Percentiles rank a stretch among this genome's conserved stretches.
phyloP scores from a whole-genome alignment of 495 filamentous ascomycete genomes.

The Penicillium soppii region DNA sequence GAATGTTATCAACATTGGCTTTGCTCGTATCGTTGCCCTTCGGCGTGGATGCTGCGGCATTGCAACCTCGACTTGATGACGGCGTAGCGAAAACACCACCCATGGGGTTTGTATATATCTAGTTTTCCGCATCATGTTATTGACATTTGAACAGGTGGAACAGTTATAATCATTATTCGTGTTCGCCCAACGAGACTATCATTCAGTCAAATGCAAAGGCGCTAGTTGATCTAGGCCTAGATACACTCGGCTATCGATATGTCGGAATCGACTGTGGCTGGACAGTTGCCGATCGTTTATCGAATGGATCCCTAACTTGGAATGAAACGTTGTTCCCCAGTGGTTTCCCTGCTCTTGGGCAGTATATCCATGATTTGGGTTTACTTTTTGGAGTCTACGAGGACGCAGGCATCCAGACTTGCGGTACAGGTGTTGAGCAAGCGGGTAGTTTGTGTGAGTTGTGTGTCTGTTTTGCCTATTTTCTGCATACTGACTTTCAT shows the following conservation, averaged over 20 bases:
- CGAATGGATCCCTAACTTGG: slow-evolving; percentile 52
- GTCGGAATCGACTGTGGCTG: slow-evolving; percentile 61
- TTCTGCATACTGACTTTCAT: slow-evolving; percentile 5
- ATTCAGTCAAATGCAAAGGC: slow-evolving; percentile 53
- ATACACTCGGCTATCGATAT: slow-evolving; percentile 49
- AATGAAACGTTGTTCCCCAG: slow-evolving; percentile 51
- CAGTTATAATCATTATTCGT: slow-evolving; percentile 55
- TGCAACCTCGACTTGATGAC: slow-evolving; percentile 22
- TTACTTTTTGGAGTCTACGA: slow-evolving; percentile 58
- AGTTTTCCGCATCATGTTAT: not conserved
- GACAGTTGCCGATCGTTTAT: slow-evolving; percentile 41
- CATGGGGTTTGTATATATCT: slow-evolving; percentile 27
- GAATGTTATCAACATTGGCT: not conserved
- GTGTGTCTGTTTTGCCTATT: not conserved
- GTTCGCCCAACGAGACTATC: slow-evolving; percentile 45
- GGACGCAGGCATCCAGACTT: slow-evolving; percentile 43
- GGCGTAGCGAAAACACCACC: slow-evolving; percentile 30
- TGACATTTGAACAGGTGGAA: slow-evolving; percentile 44
- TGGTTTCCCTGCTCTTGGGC: slow-evolving; percentile 47
- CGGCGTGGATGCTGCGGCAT: not conserved
- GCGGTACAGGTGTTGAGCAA: slow-evolving; percentile 25
- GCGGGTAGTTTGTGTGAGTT: slow-evolving; percentile 30
- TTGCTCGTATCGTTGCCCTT: not conserved
- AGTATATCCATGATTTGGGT: slow-evolving; percentile 48
- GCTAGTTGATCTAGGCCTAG: slow-evolving; percentile 53